Conservation (phyloP, 2,329 filamentous ascomycete species). For the Epichloe scottii region DNA sequence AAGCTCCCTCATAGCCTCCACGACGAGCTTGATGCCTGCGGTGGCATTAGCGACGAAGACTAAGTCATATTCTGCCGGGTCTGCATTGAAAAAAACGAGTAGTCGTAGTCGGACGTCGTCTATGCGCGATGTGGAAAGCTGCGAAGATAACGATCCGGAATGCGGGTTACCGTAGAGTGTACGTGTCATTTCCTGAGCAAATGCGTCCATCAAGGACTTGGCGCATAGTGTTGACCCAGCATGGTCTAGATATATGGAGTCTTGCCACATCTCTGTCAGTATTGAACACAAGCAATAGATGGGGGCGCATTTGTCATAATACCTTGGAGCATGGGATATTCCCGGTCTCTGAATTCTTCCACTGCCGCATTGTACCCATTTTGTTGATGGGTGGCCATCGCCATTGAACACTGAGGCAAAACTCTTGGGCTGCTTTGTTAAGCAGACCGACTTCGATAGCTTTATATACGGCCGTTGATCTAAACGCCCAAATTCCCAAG, state of each 20-base stretch:
- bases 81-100: conserved; percentile 67
- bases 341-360: conserved; percentile 42
- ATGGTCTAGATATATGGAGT: conserved; percentile 78
- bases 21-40: conserved; percentile 75
- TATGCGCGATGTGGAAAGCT: conserved; percentile 59
- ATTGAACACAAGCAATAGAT: background rate
- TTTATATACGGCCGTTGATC: background rate
- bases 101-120: conserved; percentile 63
- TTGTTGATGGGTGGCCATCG: background rate
- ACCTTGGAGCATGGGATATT: conserved; percentile 64
- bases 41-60: conserved; percentile 91
- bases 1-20: conserved; percentile 59
- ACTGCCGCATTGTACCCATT: conserved; percentile 43
- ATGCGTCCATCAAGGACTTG: conserved; percentile 68
- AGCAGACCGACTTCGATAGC: too few species aligned
- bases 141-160: conserved; percentile 71
- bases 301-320: background rate
- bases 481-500: background rate
- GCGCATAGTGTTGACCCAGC: conserved; percentile 80
- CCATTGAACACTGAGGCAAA: background rate
- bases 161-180: conserved; percentile 87
- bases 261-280: conserved; percentile 26
- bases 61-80: conserved; percentile 71
- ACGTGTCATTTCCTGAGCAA: conserved; percentile 64
- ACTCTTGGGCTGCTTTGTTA: background rate